These are phyloP conservation scores for Platanthera guangdongensis DNA, from an alignment of 106 monocot genomes.

Conservation along the genomic window DNA sequence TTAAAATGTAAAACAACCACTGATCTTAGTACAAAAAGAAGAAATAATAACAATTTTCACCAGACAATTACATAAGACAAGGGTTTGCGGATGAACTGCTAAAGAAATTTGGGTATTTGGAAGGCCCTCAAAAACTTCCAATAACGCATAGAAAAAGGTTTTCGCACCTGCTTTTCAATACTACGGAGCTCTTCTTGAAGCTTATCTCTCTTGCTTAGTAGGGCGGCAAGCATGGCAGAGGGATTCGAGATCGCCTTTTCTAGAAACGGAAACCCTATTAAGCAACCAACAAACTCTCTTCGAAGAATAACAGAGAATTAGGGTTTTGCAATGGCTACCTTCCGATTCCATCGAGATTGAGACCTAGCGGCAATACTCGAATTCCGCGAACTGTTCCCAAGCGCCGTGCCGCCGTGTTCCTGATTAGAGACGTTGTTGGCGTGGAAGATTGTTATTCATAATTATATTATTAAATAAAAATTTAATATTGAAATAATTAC, in stretches of 20 bases:
- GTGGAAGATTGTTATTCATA: too few relatives aligned
- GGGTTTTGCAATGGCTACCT: conserved; percentile 13
- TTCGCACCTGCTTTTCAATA: conserved; percentile 11
- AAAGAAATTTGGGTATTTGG: background rate
- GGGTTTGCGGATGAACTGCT: background rate
- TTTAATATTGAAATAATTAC: too few relatives aligned
- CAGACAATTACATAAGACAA: background rate
- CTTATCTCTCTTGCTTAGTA: conserved; percentile 57
- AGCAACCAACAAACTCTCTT: background rate
- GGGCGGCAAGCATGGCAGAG: conserved; percentile 47
- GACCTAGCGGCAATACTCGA: background rate
- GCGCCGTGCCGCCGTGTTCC: too few relatives aligned
- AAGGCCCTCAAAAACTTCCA: background rate
- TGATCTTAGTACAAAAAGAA: background rate
- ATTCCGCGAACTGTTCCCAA: too few relatives aligned
- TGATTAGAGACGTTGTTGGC: too few relatives aligned
- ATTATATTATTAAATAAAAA: too few relatives aligned
- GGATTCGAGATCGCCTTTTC: conserved; percentile 43
- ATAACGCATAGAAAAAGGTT: background rate
- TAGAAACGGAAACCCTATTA: conserved; percentile 8
- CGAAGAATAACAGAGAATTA: background rate
- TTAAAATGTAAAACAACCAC: too few relatives aligned
- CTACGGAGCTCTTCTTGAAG: conserved; percentile 63
- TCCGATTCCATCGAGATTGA: conserved; percentile 13
- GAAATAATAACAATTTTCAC: background rate